Percentiles rank a stretch among this genome's conserved stretches.
Conservation (phyloP, 345 rosid species). For the Lumnitzera racemosa region DNA sequence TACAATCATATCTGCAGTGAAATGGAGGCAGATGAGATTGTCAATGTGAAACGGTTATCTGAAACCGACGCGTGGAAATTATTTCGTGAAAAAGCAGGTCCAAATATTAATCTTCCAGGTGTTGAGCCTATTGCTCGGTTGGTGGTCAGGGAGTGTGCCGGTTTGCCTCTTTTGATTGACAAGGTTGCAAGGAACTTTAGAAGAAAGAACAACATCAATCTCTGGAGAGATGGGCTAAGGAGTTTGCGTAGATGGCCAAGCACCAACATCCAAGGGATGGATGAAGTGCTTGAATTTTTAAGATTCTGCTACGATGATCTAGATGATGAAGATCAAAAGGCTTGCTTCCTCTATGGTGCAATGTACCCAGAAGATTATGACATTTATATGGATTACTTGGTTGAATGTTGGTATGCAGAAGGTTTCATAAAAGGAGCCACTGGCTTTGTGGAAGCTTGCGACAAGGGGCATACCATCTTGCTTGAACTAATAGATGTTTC, state of each 20-base stretch:
- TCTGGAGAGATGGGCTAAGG: slow-evolving; percentile 15
- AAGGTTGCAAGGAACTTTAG: slow-evolving; percentile 20
- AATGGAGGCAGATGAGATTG: slow-evolving; percentile 14
- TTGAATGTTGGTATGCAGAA: slow-evolving; percentile 25
- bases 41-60: slow-evolving; percentile 10
- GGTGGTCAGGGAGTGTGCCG: slow-evolving; percentile 17
- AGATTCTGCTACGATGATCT: slow-evolving; percentile 16
- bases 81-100: slow-evolving; percentile 16
- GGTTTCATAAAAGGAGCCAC: slow-evolving; percentile 10
- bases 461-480: slow-evolving; percentile 12
- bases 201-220: slow-evolving; percentile 6
- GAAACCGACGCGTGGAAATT: slow-evolving; percentile 18
- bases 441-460: slow-evolving; percentile 6
- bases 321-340: slow-evolving; percentile 11
- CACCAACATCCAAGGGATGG: slow-evolving; percentile 10
- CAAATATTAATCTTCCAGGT: slow-evolving; percentile 1
- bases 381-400: slow-evolving; percentile 16
- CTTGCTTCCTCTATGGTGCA: slow-evolving; percentile 22
- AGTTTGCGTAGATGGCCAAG: slow-evolving; percentile 12
- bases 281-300: slow-evolving; percentile 19
- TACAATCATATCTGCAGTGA: slow-evolving; percentile 4
- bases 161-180: slow-evolving; percentile 20
- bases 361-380: slow-evolving; percentile 13
- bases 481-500: slow-evolving; percentile 13
- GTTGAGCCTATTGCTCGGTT: slow-evolving; percentile 8